Base-by-base conservation (phyloP, 352 stramenopile genomes). In the Globisporangium sylvaticum region DNA sequence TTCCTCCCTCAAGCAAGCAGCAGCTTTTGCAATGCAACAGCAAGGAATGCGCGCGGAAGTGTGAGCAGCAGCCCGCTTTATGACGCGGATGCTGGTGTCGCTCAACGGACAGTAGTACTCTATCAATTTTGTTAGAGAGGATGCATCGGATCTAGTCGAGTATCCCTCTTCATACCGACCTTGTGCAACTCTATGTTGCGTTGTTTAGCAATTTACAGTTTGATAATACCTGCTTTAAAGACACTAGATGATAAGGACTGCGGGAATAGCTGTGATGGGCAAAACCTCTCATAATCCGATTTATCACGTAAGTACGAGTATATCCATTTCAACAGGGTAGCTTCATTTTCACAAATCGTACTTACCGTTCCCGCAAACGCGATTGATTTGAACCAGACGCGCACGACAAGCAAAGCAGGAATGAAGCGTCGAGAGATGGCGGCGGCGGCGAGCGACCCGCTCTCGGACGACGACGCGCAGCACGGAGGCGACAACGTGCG, bases 381-480 rank as follows among this genome's bases (percentile, higher is more conserved):
- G 42, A 50, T 50, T n/a, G 15, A n/a, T n/a, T 48, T 4, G 15
- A 48, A 42, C 54, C 15, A 59, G 18, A 25, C 27, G 8, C 15
- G 18, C n/a, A n/a, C n/a, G 37, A 15, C 34, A 42, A 32, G 6
- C 2, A 37, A 37, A 37, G n/a, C 27, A 42, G 31, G 22, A 27
- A 64, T 68, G 62, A 68, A 68, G 62, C 62, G 46, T 31, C 31
- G 61, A 32, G 61, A 60, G 46, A 31, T 39, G 50, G 27, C 60
- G 39, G 12, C 31, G 27, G 10, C 14, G 39, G 18, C 29, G 48
- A 66, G 37, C 14, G 22, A 18, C 15, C n/a, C 39, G 25, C 58
- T 64, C 58, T 64, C 39, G 42, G 58, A 55, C 57, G 32, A 34
- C 20, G 29, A 66, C 20, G 9, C 4, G 22, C 52, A 31, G 52